These are phyloP conservation scores for Crithidia bombi DNA, from an alignment of 208 protist genomes.

Conservation along the genomic window DNA sequence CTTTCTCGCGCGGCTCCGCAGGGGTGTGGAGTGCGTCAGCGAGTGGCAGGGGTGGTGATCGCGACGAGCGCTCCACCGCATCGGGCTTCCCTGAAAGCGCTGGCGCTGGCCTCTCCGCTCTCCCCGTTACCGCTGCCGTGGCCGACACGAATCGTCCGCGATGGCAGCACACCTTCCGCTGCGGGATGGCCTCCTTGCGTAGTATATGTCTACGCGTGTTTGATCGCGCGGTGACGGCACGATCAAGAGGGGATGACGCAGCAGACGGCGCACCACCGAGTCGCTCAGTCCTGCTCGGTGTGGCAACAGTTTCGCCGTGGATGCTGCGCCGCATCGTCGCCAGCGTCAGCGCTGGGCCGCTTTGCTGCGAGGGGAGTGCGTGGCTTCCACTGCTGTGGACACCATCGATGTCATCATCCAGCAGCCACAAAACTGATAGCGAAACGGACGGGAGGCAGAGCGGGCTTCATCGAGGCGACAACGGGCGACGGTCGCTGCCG, in stretches of 20 bases:
- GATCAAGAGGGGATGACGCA: neutral
- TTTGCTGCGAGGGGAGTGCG: slow-evolving; percentile 11
- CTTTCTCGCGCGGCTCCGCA: neutral
- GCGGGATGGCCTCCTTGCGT: slow-evolving; percentile 17
- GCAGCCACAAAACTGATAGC: neutral
- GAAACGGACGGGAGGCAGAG: neutral
- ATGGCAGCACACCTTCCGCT: slow-evolving; percentile 45
- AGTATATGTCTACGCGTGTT: slow-evolving; percentile 39
- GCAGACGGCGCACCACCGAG: neutral
- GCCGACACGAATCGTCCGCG: slow-evolving; percentile 22
- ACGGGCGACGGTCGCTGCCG: neutral
- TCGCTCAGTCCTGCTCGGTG: slow-evolving; percentile 22
- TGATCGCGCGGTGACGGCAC: slow-evolving; percentile 8
- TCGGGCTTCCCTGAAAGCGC: neutral
- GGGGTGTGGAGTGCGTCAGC: slow-evolving; percentile 1
- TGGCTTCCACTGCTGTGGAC: slow-evolving; percentile 38
- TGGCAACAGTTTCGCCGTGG: slow-evolving; percentile 15
- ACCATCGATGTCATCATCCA: neutral
- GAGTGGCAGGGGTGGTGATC: neutral
- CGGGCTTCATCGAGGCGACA: no score
- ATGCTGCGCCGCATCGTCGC: slow-evolving; percentile 20
- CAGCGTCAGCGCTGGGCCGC: neutral
- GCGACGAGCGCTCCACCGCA: neutral
- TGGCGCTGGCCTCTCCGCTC: neutral
- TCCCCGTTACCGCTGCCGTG: slow-evolving; percentile 33